Percentiles rank a stretch among this genome's conserved stretches.
Evolutionary conservation across 148 eudicot genomes (phyloP).

Genomic region (Cornus florida): DNA sequence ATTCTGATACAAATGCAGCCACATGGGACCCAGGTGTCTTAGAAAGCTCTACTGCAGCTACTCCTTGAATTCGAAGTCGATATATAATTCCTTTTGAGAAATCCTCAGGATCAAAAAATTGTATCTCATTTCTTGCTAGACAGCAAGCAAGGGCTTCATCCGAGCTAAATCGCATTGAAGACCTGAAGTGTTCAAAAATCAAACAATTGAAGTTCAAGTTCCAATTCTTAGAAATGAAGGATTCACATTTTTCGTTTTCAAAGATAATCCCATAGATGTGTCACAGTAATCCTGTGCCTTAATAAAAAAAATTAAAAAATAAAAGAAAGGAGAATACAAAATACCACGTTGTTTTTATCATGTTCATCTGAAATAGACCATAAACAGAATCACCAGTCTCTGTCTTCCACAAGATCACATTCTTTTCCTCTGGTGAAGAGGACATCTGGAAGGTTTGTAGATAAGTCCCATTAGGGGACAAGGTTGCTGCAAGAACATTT

Average conservation of each 20-base stretch:
- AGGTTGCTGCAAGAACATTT: slow-evolving; percentile 51
- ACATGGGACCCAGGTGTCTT: slow-evolving; percentile 73
- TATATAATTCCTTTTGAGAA: slow-evolving; percentile 75
- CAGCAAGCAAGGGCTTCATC: slow-evolving; percentile 85
- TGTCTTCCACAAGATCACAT: slow-evolving; percentile 68
- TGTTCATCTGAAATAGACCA: slow-evolving; percentile 65
- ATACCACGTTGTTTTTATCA: slow-evolving; percentile 85
- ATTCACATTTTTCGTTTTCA: not conserved
- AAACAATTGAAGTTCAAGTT: slow-evolving; percentile 1
- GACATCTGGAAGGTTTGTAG: slow-evolving; percentile 89
- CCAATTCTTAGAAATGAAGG: not conserved
- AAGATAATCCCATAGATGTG: not conserved
- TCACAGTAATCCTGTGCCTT: not conserved
- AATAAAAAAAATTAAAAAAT: not conserved
- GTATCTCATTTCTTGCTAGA: slow-evolving; percentile 85
- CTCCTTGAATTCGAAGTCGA: slow-evolving; percentile 75
- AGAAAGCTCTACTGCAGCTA: slow-evolving; percentile 82
- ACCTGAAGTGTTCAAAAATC: slow-evolving; percentile 49
- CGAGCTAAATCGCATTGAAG: slow-evolving; percentile 62
- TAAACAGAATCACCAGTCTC: slow-evolving; percentile 69
- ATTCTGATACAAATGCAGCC: slow-evolving; percentile 90
- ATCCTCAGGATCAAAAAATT: slow-evolving; percentile 67
- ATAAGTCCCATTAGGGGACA: slow-evolving; percentile 85
- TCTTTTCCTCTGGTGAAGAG: slow-evolving; percentile 70
- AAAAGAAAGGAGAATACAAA: not conserved